Base-by-base conservation (phyloP, 495 filamentous ascomycete species). In the Trichoderma erinaceum region DNA sequence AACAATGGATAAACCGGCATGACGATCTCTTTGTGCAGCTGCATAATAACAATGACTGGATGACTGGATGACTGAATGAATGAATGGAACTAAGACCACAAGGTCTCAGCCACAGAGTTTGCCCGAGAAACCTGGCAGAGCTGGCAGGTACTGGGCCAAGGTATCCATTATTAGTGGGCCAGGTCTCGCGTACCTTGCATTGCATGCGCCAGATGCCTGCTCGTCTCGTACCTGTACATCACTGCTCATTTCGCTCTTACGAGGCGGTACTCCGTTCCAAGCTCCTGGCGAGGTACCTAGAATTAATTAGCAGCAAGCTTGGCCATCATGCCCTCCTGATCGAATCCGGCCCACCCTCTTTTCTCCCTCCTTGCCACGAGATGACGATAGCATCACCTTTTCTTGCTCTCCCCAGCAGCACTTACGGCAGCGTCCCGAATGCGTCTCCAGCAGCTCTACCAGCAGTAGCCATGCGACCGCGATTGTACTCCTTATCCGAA, bases 361-460 rank as follows among this genome's bases (percentile, higher is more conserved):
- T 65, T n/a, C 35, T n/a, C 23, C n/a, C 10, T 43, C 35, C 25
- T 29, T n/a, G 32, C 35, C 35, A 65, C 16, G 21, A 41, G 32
- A 21, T 25, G 63, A 41, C 35, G 35, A 23, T 41, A 29, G 29
- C 29, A 25, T 44, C 35, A 16, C 63, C 23, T 65, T 13, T 43
- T 41, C 48, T 63, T 50, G 67, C 63, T 68, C 69, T 68, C 52
- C 66, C 23, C 25, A 41, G 11, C 66, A 68, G 52, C 52, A 69
- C 5, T 41, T 68, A 50, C 29, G 29, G 35, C 63, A 61, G 35
- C 63, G 21, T 65, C 32, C 7, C 63, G 35, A 23, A 65, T 65
- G 63, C 29, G 21, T 65, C 63, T 5, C 11, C 63, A 29, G 29
- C 29, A 29, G 29, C 29, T 29, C 29, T 29, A 43, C 8, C 64